These are phyloP conservation scores for Telfairia occidentalis DNA, from an alignment of 331 rosid genomes.

Conservation along the genomic window DNA sequence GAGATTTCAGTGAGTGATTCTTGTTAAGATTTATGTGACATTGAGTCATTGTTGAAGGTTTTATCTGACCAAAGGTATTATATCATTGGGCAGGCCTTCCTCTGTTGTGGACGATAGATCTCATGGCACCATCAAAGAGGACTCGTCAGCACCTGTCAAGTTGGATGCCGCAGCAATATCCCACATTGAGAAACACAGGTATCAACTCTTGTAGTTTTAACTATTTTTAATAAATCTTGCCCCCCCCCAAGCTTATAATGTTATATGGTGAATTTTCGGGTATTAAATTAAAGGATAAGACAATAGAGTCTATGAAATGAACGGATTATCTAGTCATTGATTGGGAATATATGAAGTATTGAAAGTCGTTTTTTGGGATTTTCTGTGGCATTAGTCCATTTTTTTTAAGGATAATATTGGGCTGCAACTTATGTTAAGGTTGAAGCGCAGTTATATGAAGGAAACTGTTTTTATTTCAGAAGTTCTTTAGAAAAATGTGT, in stretches of 20 bases:
- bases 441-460: not conserved
- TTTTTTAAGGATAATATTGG: not conserved
- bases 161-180: constrained; percentile 59
- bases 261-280: not conserved
- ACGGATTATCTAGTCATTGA: not conserved
- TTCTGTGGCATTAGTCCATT: not conserved
- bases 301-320: not conserved
- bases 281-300: not conserved
- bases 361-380: not conserved
- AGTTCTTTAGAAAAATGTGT: not conserved
- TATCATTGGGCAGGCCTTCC: constrained; percentile 37
- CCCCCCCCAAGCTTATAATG: not conserved
- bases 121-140: constrained; percentile 29
- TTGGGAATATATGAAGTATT: not conserved
- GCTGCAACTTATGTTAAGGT: not conserved
- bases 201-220: not conserved
- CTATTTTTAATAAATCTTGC: not conserved
- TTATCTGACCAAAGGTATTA: constrained; percentile 16
- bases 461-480: not conserved
- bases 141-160: constrained; percentile 46
- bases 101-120: constrained; percentile 39
- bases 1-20: constrained; percentile 50
- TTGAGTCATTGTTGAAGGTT: not conserved
- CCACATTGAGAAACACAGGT: constrained; percentile 81
- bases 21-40: not conserved